Base-by-base conservation (phyloP, 371 early-diverging fungal species). In the Circinella minor region DNA sequence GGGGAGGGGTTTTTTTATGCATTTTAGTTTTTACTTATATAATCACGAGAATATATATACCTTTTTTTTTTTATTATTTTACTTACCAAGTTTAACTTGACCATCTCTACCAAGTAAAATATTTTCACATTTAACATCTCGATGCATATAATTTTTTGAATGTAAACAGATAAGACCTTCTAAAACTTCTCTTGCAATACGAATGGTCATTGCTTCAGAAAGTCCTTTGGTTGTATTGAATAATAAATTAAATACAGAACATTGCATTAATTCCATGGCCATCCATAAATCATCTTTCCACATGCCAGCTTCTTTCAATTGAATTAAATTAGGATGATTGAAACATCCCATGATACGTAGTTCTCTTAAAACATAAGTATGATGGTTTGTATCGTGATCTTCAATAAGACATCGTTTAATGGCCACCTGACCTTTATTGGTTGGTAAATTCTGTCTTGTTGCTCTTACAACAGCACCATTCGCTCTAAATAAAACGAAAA, bases 61-160 rank as follows among this genome's bases (percentile, higher is more conserved):
- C 6, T 9, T 9, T 43, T 43, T 11, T 43, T 43, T 43, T 62
- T 38, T 43, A 48, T n/a, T n/a, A n/a, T n/a, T n/a, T n/a, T 11
- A 17, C 34, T 68, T 77, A 78, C 80, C 81, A 37, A 84, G 71
- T 70, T 84, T 82, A 17, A 84, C 85, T 70, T 81, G 78, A 51
- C 84, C 84, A 38, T 78, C 65, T 18, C 71, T 71, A 63, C 75
- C 68, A 36, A 84, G 67, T n/a, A 84, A 64, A 61, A 84, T 78
- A 60, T 84, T 84, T 72, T 84, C 85, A 68, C 82, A 84, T 67
- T 84, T 84, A 38, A 84, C 77, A 63, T 84, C 85, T 63, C 85
- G 79, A 69, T 84, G 85, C 79, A 84, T 84, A 64, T 82, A 82
- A 18, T 81, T 80, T 54, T 79, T 81, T 46, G 76, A 74, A 62